Evolutionary conservation across 305 asterid genomes (phyloP).

Genomic region (Solanum hybrid): DNA sequence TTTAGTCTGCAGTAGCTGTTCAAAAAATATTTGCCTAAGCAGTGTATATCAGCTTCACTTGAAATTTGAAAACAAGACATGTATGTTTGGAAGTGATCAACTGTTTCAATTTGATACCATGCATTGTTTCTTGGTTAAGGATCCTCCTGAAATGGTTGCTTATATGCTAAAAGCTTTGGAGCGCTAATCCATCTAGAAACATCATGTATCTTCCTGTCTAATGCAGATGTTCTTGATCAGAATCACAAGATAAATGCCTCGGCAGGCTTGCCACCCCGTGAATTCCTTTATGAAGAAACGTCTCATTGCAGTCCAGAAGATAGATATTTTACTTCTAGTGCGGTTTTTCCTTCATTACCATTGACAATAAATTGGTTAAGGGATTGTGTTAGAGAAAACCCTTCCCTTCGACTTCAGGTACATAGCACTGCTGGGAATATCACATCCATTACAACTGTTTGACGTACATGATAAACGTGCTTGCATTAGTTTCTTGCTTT

Average conservation of each 20-base stretch:
- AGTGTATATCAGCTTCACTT: background rate
- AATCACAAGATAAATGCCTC: constrained; percentile 24
- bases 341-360: constrained; percentile 73
- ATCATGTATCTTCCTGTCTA: background rate
- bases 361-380: constrained; percentile 73
- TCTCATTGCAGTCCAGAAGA: constrained; percentile 33
- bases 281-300: constrained; percentile 31
- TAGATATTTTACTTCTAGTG: constrained; percentile 48
- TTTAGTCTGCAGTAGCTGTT: background rate
- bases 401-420: constrained; percentile 66
- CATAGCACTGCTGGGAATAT: background rate
- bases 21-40: background rate
- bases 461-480: background rate
- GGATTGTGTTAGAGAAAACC: constrained; percentile 50
- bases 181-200: background rate
- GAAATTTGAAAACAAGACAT: background rate
- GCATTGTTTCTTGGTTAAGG: background rate
- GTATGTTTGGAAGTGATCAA: background rate
- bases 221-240: constrained; percentile 43
- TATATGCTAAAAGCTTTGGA: background rate
- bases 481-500: background rate
- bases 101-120: background rate
- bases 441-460: background rate
- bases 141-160: background rate
- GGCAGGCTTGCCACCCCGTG: constrained; percentile 29